These are phyloP conservation scores for Herpomyces periplanetae DNA, from an alignment of 2,329 filamentous ascomycete species.

Conservation along the genomic window DNA sequence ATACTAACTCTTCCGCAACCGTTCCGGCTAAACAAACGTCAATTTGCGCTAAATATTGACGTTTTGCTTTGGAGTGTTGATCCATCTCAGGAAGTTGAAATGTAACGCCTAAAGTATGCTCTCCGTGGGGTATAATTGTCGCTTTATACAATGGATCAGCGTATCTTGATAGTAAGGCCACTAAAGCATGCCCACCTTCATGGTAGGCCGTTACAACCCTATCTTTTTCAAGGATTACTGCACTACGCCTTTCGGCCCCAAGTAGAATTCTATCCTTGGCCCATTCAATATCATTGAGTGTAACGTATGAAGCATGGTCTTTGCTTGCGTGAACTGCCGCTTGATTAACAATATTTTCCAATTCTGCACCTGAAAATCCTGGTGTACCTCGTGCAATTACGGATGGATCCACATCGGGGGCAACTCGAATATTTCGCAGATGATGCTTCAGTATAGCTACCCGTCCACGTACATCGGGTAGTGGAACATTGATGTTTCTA, in stretches of 20 bases:
- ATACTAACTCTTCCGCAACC: constrained; percentile 63
- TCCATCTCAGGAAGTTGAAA: constrained; percentile 64
- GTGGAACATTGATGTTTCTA: constrained; percentile 46
- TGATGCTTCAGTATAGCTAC: constrained; percentile 78
- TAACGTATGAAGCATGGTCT: constrained; percentile 31
- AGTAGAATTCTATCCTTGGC: constrained; percentile 93
- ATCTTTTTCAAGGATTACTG: constrained; percentile 65
- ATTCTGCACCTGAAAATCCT: constrained; percentile 69
- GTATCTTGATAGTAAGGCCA: constrained; percentile 39
- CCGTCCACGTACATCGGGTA: constrained; percentile 72
- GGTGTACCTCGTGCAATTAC: constrained; percentile 53
- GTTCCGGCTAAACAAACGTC: constrained; percentile 52
- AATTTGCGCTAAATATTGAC: constrained; percentile 40
- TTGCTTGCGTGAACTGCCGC: constrained; percentile 81
- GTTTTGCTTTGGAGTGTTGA: constrained; percentile 53
- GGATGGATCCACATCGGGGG: constrained; percentile 38
- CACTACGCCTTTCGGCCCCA: constrained; percentile 63
- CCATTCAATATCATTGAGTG: constrained; percentile 59
- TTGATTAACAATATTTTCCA: constrained; percentile 89
- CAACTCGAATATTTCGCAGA: constrained; percentile 52
- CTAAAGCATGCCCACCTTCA: constrained; percentile 74
- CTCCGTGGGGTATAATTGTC: constrained; percentile 70
- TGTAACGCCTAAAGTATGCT: constrained; percentile 49
- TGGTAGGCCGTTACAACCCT: constrained; percentile 86
- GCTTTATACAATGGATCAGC: constrained; percentile 68